Conservation (phyloP, 345 rosid species). For the Boechera stricta region DNA sequence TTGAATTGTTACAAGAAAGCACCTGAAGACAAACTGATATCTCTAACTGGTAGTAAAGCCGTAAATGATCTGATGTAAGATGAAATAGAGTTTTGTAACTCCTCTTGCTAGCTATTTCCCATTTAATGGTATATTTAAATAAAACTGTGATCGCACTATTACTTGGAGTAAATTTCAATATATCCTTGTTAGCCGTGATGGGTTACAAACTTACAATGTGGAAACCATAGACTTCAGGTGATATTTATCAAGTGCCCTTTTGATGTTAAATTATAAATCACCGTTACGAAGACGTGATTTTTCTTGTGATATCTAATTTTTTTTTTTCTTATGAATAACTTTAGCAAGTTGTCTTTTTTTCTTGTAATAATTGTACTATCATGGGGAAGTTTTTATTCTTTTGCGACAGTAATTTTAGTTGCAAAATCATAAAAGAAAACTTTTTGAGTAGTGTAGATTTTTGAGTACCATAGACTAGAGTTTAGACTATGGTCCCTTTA, state of each 20-base stretch:
- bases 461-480: constrained; percentile 25
- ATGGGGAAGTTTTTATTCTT: not conserved
- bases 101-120: constrained; percentile 21
- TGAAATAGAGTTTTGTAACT: constrained; percentile 26
- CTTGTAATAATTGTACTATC: constrained; percentile 9
- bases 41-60: not conserved
- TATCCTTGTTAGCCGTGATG: not conserved
- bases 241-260: constrained; percentile 27
- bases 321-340: not conserved
- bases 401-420: not conserved
- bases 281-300: constrained; percentile 32
- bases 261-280: constrained; percentile 28
- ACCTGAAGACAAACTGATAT: constrained; percentile 22
- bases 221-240: constrained; percentile 40
- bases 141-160: not conserved
- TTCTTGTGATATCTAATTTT: constrained; percentile 28
- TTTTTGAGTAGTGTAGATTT: constrained; percentile 3
- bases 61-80: constrained; percentile 2
- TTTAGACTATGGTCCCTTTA: constrained; percentile 38
- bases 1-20: constrained; percentile 4
- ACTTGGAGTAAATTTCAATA: not conserved
- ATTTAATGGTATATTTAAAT: not conserved
- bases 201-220: constrained; percentile 1
- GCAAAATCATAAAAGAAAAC: not conserved
- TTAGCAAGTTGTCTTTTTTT: not conserved